Percentiles rank a stretch among this genome's conserved stretches.
These are phyloP conservation scores for Pseudopyrenochaeta lycopersici DNA, from an alignment of 2,329 filamentous ascomycete species.

Conservation along the genomic window DNA sequence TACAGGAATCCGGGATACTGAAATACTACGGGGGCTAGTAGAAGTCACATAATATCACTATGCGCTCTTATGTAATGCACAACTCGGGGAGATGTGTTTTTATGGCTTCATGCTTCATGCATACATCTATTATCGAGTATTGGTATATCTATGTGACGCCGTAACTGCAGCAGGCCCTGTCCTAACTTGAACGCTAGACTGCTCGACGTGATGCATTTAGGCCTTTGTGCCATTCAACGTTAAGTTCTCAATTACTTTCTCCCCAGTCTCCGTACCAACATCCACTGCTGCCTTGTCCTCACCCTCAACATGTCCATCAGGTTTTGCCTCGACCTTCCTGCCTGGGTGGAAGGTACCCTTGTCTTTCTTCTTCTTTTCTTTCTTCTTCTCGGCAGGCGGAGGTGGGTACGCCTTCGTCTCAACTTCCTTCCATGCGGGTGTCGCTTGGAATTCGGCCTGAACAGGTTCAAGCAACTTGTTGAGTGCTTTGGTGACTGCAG, in stretches of 20 bases:
- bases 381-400: slow-evolving; percentile 66
- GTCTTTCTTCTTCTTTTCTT: slow-evolving; percentile 79
- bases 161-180: too few species aligned
- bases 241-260: slow-evolving; percentile 43
- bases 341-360: slow-evolving; percentile 72
- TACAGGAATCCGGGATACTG: too few species aligned
- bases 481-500: slow-evolving; percentile 79
- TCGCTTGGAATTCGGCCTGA: slow-evolving; percentile 73
- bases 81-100: too few species aligned
- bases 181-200: too few species aligned
- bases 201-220: not conserved
- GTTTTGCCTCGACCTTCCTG: slow-evolving; percentile 53
- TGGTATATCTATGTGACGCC: too few species aligned
- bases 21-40: too few species aligned
- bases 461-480: slow-evolving; percentile 80
- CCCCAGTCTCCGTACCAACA: slow-evolving; percentile 50
- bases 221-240: slow-evolving; percentile 40
- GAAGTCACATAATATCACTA: too few species aligned
- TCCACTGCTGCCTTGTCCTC: slow-evolving; percentile 52
- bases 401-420: slow-evolving; percentile 83
- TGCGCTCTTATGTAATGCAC: too few species aligned
- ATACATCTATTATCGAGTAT: too few species aligned
- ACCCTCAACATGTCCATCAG: slow-evolving; percentile 57
- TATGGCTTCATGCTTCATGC: too few species aligned
- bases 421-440: slow-evolving; percentile 81